A percentile compares a stretch with the other conserved stretches of the same genome.
These are phyloP conservation scores for Paxillus involutus DNA, from an alignment of 768 basidiomycete species.

Conservation along the genomic window DNA sequence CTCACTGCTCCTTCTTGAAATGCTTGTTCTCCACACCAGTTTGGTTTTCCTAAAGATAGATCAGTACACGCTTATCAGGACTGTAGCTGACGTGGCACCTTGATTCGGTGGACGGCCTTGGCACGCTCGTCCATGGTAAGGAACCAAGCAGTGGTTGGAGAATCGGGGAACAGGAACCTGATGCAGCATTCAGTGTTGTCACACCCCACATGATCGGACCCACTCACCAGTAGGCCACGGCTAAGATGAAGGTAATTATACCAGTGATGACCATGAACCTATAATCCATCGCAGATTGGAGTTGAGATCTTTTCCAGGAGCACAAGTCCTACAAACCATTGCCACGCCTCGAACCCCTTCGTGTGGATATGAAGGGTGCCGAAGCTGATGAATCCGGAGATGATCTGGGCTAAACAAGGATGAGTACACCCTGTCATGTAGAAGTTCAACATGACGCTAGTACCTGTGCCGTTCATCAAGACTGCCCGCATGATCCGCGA, in stretches of 20 bases:
- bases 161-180: slow-evolving; percentile 73
- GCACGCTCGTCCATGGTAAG: slow-evolving; percentile 62
- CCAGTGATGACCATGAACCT: slow-evolving; percentile 77
- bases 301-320: neutral
- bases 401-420: slow-evolving; percentile 55
- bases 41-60: slow-evolving; percentile 56
- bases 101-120: slow-evolving; percentile 63
- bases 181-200: neutral
- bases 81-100: slow-evolving; percentile 35
- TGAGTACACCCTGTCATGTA: slow-evolving; percentile 5
- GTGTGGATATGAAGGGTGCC: slow-evolving; percentile 64
- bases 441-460: neutral
- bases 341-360: slow-evolving; percentile 62
- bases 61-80: neutral
- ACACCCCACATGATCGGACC: neutral
- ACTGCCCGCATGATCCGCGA: slow-evolving; percentile 36
- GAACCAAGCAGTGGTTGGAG: slow-evolving; percentile 75
- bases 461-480: slow-evolving; percentile 74
- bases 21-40: slow-evolving; percentile 81
- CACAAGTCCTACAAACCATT: slow-evolving; percentile 46
- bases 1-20: slow-evolving; percentile 79
- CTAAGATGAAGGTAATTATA: slow-evolving; percentile 50
- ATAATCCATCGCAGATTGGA: neutral
- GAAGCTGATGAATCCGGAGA: slow-evolving; percentile 68
- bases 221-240: slow-evolving; percentile 53